phyloP scores from a whole-genome alignment of 176 grass and related monocot genomes.

The Secale cereale region DNA sequence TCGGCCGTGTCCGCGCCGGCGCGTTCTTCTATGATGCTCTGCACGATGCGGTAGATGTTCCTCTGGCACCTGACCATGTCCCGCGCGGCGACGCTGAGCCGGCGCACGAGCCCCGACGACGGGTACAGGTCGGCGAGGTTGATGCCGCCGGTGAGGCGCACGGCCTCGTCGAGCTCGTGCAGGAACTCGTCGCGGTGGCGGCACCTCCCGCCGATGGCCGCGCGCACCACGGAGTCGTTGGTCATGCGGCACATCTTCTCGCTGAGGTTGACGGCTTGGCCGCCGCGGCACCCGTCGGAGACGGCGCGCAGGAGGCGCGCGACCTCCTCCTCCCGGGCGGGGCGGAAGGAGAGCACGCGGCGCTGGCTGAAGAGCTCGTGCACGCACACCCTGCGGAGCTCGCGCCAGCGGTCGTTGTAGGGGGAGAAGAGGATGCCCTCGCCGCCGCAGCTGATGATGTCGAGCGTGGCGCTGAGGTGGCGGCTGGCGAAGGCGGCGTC shows the following conservation, averaged over 20 bases:
- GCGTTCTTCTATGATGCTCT: slow-evolving; percentile 33
- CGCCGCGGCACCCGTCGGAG: neutral
- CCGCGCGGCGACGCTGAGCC: neutral
- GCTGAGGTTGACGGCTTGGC: slow-evolving; percentile 4
- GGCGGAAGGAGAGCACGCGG: slow-evolving; percentile 38
- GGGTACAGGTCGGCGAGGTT: slow-evolving; percentile 38
- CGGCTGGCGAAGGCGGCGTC: slow-evolving; percentile 34
- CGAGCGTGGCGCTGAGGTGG: slow-evolving; percentile 5
- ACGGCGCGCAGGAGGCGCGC: slow-evolving; percentile 11
- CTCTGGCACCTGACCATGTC: slow-evolving; percentile 13
- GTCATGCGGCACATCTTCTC: neutral
- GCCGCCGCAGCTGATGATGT: slow-evolving; percentile 17
- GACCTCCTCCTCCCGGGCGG: slow-evolving; percentile 31
- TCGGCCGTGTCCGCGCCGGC: neutral
- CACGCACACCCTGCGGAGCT: slow-evolving; percentile 37
- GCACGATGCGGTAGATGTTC: slow-evolving; percentile 25
- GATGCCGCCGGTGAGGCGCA: slow-evolving; percentile 16
- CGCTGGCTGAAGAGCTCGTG: slow-evolving; percentile 35
- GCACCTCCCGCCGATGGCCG: slow-evolving; percentile 28
- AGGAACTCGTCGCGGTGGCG: slow-evolving; percentile 17
- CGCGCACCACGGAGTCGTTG: slow-evolving; percentile 17
- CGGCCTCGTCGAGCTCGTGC: neutral
- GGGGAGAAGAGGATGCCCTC: slow-evolving; percentile 27
- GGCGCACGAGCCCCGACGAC: slow-evolving; percentile 10
- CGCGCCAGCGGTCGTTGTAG: slow-evolving; percentile 39